Conservation (phyloP, 2,329 filamentous ascomycete species). For the Delphinella strobiligena region DNA sequence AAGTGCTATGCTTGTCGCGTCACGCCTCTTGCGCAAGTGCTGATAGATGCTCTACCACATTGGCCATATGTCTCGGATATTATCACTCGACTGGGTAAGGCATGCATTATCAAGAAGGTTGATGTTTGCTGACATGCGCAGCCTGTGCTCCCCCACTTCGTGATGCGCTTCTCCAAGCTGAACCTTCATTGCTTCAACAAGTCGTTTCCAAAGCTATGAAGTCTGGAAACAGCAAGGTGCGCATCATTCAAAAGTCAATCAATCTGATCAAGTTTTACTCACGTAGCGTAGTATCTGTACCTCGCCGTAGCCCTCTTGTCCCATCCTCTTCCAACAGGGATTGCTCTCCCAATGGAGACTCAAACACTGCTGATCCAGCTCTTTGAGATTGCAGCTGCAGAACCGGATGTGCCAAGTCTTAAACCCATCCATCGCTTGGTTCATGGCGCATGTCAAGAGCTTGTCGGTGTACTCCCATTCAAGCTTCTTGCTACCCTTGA, state of each 20-base stretch:
- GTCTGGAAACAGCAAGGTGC: conserved; percentile 3
- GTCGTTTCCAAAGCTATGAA: conserved; percentile 17
- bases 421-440: conserved; percentile 21
- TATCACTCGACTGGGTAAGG: conserved; percentile 36
- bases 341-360: conserved; percentile 19
- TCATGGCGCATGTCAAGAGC: conserved; percentile 17
- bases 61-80: conserved; percentile 40
- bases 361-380: conserved; percentile 21
- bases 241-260: background rate
- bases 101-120: background rate
- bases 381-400: conserved; percentile 17
- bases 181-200: conserved; percentile 19
- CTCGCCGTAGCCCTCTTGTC: conserved; percentile 19
- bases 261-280: background rate
- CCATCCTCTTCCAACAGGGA: conserved; percentile 15
- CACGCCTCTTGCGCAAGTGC: conserved; percentile 28
- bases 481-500: conserved; percentile 18
- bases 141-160: conserved; percentile 13
- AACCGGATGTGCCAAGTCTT: conserved; percentile 16
- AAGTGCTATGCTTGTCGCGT: conserved; percentile 38
- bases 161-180: conserved; percentile 19
- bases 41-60: conserved; percentile 38
- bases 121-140: conserved; percentile 3
- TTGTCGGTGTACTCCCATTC: conserved; percentile 18
- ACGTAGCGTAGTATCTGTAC: conserved; percentile 10